A percentile compares a stretch with the other conserved stretches of the same genome.
These are phyloP conservation scores for Neospora caninum DNA, from an alignment of 169 alveolate species.

Conservation along the genomic window DNA sequence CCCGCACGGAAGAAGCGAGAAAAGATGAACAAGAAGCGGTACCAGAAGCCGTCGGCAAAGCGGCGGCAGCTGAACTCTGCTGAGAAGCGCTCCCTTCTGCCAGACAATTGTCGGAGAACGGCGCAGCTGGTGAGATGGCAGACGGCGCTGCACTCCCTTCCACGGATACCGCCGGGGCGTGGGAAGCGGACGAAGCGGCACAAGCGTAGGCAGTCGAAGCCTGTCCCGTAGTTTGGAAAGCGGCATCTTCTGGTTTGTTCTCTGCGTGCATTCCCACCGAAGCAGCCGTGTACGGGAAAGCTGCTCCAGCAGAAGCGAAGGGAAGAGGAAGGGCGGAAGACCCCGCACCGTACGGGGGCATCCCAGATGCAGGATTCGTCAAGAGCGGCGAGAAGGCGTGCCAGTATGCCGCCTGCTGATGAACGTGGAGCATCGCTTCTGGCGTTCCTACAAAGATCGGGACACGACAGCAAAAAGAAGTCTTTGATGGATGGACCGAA, in stretches of 20 bases:
- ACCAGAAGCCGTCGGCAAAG: not conserved
- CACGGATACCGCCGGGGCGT: too few relatives aligned
- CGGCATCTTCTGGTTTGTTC: not conserved
- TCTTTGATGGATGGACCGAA: too few relatives aligned
- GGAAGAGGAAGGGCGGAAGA: not conserved
- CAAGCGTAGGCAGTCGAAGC: not conserved
- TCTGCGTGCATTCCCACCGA: not conserved
- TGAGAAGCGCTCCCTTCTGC: too few relatives aligned
- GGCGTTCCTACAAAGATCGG: not conserved
- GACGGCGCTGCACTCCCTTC: too few relatives aligned
- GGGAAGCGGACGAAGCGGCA: not conserved
- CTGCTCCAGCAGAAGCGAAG: not conserved
- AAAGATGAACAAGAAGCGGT: not conserved
- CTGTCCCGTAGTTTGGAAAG: not conserved
- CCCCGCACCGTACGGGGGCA: not conserved
- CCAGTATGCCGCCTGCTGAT: not conserved
- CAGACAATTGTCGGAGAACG: too few relatives aligned
- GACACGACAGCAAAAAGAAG: not conserved
- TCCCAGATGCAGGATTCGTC: not conserved
- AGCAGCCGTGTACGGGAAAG: not conserved
- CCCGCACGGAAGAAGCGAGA: not conserved
- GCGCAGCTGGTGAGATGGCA: too few relatives aligned
- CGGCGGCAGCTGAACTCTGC: too few relatives aligned
- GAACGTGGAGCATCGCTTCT: not conserved
- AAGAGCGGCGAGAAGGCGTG: not conserved